phyloP scores from a whole-genome alignment of 1,284 basidiomycete species.

The Pascua sp. region DNA sequence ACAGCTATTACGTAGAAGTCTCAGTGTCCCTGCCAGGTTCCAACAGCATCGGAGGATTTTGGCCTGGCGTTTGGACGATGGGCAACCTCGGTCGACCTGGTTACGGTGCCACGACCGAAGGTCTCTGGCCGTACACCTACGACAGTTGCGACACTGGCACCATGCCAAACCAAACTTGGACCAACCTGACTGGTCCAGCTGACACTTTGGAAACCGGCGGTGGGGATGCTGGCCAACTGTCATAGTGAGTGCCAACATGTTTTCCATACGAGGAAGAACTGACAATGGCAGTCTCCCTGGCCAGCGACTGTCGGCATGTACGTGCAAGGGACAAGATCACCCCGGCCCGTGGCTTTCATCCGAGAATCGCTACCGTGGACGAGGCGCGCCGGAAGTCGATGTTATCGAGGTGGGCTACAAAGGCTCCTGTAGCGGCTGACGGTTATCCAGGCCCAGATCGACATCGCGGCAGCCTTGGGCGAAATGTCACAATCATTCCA shows the following conservation, averaged over 20 bases:
- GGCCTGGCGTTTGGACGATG: slow-evolving; percentile 86
- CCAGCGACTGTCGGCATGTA: slow-evolving; percentile 58
- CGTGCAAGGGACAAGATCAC: slow-evolving; percentile 54
- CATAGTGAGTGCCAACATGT: slow-evolving; percentile 2
- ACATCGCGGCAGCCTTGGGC: slow-evolving; percentile 21
- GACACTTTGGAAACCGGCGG: slow-evolving; percentile 26
- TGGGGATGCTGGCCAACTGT: slow-evolving; percentile 16
- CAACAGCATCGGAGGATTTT: slow-evolving; percentile 54
- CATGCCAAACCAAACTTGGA: slow-evolving; percentile 55
- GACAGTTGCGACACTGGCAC: slow-evolving; percentile 80
- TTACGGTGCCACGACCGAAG: slow-evolving; percentile 71
- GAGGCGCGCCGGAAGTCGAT: slow-evolving; percentile 57
- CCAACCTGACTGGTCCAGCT: slow-evolving; percentile 41
- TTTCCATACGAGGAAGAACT: not conserved
- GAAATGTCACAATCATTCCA: slow-evolving; percentile 60
- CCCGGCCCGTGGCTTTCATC: slow-evolving; percentile 41
- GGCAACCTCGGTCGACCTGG: slow-evolving; percentile 84
- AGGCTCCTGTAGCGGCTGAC: not conserved
- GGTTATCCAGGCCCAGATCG: slow-evolving; percentile 25
- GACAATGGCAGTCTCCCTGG: slow-evolving; percentile 51
- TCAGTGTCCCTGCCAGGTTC: slow-evolving; percentile 76
- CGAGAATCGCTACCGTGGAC: slow-evolving; percentile 36
- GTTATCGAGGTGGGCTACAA: slow-evolving; percentile 50
- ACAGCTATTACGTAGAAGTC: slow-evolving; percentile 50
- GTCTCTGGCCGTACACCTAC: slow-evolving; percentile 56